A percentile compares a stretch with the other conserved stretches of the same genome.
Conservation (phyloP, 768 basidiomycete species). For the Lentinula raphanica region DNA sequence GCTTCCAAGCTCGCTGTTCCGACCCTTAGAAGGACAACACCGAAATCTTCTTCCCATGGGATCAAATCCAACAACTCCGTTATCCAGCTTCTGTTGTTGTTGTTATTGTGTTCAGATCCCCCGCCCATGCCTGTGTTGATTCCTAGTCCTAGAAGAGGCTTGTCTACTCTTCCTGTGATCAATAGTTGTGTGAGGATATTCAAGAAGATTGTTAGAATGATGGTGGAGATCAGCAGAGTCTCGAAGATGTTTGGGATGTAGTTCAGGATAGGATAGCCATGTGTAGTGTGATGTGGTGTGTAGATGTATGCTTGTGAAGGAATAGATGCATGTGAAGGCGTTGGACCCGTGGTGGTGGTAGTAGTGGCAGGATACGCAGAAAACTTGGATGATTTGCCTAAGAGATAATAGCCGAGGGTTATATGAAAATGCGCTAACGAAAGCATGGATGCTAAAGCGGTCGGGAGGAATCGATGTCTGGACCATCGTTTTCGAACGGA, state of each 20-base stretch:
- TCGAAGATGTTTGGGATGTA: slow-evolving; percentile 74
- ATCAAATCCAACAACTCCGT: slow-evolving; percentile 20
- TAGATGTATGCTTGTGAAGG: not conserved
- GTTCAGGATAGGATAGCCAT: slow-evolving; percentile 61
- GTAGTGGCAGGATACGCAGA: slow-evolving; percentile 12
- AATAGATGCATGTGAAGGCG: not conserved
- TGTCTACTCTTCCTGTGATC: slow-evolving; percentile 51
- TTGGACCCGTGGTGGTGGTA: slow-evolving; percentile 11
- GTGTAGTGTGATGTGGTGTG: slow-evolving; percentile 2
- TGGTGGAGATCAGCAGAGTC: slow-evolving; percentile 51
- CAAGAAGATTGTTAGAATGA: slow-evolving; percentile 53
- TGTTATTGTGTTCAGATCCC: not conserved
- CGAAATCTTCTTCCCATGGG: slow-evolving; percentile 68
- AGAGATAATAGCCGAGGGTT: slow-evolving; percentile 36
- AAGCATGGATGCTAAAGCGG: slow-evolving; percentile 53
- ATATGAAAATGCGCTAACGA: slow-evolving; percentile 65
- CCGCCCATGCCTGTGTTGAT: slow-evolving; percentile 20
- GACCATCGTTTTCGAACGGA: slow-evolving; percentile 62
- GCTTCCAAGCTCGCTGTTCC: slow-evolving; percentile 75
- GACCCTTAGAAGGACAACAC: slow-evolving; percentile 62
- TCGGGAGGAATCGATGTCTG: slow-evolving; percentile 66
- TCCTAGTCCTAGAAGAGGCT: slow-evolving; percentile 54
- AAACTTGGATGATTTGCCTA: slow-evolving; percentile 17
- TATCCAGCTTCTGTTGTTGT: not conserved
- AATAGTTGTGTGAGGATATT: slow-evolving; percentile 65